Base-by-base conservation (phyloP, 148 eudicot species). In the Cornus florida region DNA sequence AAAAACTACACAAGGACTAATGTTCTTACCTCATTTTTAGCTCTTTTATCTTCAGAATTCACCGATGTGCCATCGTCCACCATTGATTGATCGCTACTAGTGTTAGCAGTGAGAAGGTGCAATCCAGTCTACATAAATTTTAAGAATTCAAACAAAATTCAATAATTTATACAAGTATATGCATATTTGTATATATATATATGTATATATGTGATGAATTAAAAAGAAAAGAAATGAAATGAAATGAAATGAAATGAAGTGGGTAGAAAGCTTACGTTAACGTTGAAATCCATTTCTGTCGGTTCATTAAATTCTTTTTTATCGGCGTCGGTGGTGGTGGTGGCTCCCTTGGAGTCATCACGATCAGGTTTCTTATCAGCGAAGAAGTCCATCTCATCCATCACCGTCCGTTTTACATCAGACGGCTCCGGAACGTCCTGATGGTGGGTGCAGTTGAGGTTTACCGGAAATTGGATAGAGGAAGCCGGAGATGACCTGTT, bases 321-420 rank as follows among this genome's bases (percentile, higher is more conserved):
- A 70, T 72, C 77, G 8, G 57, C 41, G n/a, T 20, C 71, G 62
- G 50, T 5, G 50, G 64, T 14, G 76, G 38, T 67, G 11, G 53
- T 70, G 14, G 68, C 57, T 7, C 62, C 72, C 41, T 31, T 13
- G 80, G 72, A 72, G 17, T 72, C 74, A 35, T 35, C 72, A 10
- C 76, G 71, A 43, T 28, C 72, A 10, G 74, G 76, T 72, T 82
- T 85, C 57, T 76, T 77, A 35, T 65, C 74, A 22, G 89, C 83
- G 72, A 91, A 91, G 82, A 91, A 91, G 77, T 91, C 94, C 86
- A 89, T 86, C 78, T 89, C 94, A 43, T 80, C 80, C 50, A 87
- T 69, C 31, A 79, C 78, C 28, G 73, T 75, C 8, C 89, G 77
- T 20, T 69, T 74, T 23, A 84, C 77, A 71, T 83, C 73, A 22